Base-by-base conservation (phyloP, 2,329 filamentous ascomycete species). In the Ceratocystis alfenasii region DNA sequence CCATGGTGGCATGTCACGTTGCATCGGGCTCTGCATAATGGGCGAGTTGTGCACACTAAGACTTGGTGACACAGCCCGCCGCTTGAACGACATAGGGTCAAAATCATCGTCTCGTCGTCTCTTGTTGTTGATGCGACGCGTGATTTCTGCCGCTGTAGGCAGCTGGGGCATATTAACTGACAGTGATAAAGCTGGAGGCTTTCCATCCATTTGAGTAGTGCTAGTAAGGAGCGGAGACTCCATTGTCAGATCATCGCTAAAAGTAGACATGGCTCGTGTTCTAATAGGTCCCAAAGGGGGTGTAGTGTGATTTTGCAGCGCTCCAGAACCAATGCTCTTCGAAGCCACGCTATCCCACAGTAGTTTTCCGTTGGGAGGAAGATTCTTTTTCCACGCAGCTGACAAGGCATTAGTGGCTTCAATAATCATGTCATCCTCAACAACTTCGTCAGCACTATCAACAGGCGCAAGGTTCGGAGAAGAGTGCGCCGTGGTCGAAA, bases 1-100 rank as follows among this genome's bases (percentile, higher is more conserved):
- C 87, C 88, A 92, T 0, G 87, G 81, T 63, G 80, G 81, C 55
- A 78, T 78, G 69, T 91, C 89, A 61, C 87, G 81, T 72, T 93
- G 86, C 69, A 88, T 82, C 0, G 92, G 90, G 65, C 89, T 93
- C 73, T 96, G 90, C 70, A 93, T 83, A 45, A 96, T 81, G 1
- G 93, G 93, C 68, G 89, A 95, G 75, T 93, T 95, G 71, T 95
- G 90, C 1, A 88, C 87, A 74, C 90, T 95, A 80, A 96, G 86
- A 17, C 92, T 90, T 0, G 93, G 93, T 67, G 89, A 94, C 1
- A 97, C 93, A 28, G 93, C 93, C 55, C 93, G 84, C 17, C 93
- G 84, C 76, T 97, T 97, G 78, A 96, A 92, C 68, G 87, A 89
- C 48, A 86, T 82, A 1, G 89, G 87, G 73, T 97, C 92, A 66